Conservation (phyloP, 2,329 filamentous ascomycete genomes). For the Verticillium tricorpus region DNA sequence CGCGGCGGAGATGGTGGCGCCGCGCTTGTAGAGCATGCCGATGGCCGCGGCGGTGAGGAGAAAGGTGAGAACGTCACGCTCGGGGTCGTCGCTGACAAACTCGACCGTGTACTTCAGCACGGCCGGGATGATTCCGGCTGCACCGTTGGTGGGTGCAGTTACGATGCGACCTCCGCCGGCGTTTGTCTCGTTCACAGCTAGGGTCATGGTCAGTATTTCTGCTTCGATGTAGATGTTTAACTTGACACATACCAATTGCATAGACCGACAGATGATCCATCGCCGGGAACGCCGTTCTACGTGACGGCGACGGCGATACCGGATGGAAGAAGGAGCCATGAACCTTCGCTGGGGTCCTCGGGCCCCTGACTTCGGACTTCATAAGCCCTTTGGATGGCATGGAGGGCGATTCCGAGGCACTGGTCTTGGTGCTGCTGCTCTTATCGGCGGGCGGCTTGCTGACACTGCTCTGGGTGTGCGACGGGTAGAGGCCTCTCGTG, state of each 20-base stretch:
- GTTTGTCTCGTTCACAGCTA: constrained; percentile 46
- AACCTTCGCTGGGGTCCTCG: constrained; percentile 31
- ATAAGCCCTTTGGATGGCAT: background rate
- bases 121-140: constrained; percentile 45
- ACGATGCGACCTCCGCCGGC: constrained; percentile 46
- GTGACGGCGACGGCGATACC: constrained; percentile 37
- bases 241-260: constrained; percentile 29
- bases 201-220: background rate
- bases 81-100: constrained; percentile 44
- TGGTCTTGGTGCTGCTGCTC: constrained; percentile 1
- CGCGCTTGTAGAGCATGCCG: constrained; percentile 49
- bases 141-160: constrained; percentile 46
- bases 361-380: constrained; percentile 12
- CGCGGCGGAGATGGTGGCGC: constrained; percentile 46
- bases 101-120: constrained; percentile 46
- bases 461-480: constrained; percentile 18
- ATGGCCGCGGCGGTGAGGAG: constrained; percentile 44
- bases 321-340: constrained; percentile 42
- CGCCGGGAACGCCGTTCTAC: constrained; percentile 42
- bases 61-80: constrained; percentile 45
- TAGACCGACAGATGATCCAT: constrained; percentile 48
- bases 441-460: constrained; percentile 6
- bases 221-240: background rate
- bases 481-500: constrained; percentile 40
- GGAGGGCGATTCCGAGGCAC: background rate